Base-by-base conservation (phyloP, 202 grass and related monocot genomes). In the Miscanthus sacchariflorus region DNA sequence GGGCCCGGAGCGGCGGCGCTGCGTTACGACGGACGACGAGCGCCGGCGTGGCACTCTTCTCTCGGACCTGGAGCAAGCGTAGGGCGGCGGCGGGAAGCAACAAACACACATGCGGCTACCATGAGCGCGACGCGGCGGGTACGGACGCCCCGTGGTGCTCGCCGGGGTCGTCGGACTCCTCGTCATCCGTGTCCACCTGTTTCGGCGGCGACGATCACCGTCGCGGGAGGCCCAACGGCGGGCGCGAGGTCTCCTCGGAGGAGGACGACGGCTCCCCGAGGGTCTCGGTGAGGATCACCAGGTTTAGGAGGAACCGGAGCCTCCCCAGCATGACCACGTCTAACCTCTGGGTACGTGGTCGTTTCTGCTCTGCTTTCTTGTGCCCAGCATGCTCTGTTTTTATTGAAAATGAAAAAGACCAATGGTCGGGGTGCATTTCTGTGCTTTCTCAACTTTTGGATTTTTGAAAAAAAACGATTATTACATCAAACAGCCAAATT, bases 321-420 rank as follows among this genome's bases (percentile, higher is more conserved):
- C 79, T 96, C 27, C 69, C 78, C 6, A 78, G 9, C 38, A n/a
- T 88, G 19, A 80, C 86, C 71, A 85, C 67, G 0, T 89, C 92
- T 6, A 86, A 74, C 36, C 27, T 96, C 21, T 96, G 90, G 92
- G 94, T 96, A 93, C 8, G 89, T 56, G 18, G 2, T 12, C 44
- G 25, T 54, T 12, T 38, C 9, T 9, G 11, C 74, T 83, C 38
- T 54, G 61, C 54, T 0, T 73, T 59, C 15, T 48, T 90, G 63
- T 81, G 24, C 78, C 12, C 21, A 48, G 4, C 12, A 3, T 35
- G 64, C 12, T 68, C 27, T 28, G 21, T 56, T 56, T 8, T 2
- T 38, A 38, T 38, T 38, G 36, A 38, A 35, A 33, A 33, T 33
- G 36, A 38, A 38, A 44, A 45, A 45, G 2, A 44, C 6, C 43